A percentile compares a stretch with the other conserved stretches of the same genome.
These are phyloP conservation scores for Colletotrichum sp. DNA, from an alignment of 2,329 filamentous ascomycete species.

Conservation along the genomic window DNA sequence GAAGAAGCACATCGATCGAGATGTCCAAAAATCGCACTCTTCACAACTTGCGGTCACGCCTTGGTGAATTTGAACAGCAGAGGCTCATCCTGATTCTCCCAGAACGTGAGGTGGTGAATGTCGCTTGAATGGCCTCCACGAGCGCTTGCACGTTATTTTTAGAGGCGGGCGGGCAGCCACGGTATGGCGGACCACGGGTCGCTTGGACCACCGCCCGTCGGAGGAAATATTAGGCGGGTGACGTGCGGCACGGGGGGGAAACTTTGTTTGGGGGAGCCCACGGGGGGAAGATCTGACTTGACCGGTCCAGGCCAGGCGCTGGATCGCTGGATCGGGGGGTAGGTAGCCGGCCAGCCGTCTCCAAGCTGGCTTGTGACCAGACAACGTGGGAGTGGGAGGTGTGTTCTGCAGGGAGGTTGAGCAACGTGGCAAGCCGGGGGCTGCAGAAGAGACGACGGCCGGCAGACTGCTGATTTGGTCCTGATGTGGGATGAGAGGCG, in stretches of 20 bases:
- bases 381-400: background rate
- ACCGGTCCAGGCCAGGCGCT: background rate
- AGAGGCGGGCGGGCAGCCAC: background rate
- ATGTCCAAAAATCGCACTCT: background rate
- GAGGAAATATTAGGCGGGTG: background rate
- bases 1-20: background rate
- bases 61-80: background rate
- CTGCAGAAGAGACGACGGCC: background rate
- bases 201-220: background rate
- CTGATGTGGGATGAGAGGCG: background rate
- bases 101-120: background rate
- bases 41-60: background rate
- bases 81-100: background rate
- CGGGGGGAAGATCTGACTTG: background rate
- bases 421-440: conserved; percentile 8
- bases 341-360: background rate
- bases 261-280: background rate
- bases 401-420: background rate
- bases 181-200: background rate
- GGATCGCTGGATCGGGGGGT: background rate
- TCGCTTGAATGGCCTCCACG: background rate
- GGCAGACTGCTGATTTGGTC: background rate
- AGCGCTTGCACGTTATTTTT: background rate
- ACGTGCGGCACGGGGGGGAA: background rate
- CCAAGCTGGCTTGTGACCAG: background rate